Evolutionary conservation across 768 basidiomycete species (phyloP), one percentile per base, ranked within the genome.

Genomic region (Leccinum rimulosum): DNA sequence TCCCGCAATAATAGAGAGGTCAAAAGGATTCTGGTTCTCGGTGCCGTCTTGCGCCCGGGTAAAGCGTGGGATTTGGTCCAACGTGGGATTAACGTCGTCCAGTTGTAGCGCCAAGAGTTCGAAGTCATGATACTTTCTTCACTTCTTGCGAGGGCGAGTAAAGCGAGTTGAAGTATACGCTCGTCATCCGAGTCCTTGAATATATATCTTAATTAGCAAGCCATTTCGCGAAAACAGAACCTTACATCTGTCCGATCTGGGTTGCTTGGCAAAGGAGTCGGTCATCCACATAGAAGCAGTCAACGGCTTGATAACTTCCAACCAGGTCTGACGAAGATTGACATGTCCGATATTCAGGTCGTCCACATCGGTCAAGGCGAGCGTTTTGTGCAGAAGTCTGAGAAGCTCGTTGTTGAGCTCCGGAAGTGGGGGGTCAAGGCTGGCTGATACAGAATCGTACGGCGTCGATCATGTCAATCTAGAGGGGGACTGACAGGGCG

Each of bases 401-500:
- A 22, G 22, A 22, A 22, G 22, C 22, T 22, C 22, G 94, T 98
- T 95, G 63, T 93, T 93, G 43, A 95, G 79, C 64, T 96, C 95
- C 2, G 94, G 87, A 27, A 98, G 81, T 0, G 93, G 91, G 12
- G 96, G 95, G 27, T 91, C 84, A 33, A 98, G 77, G 58, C 85
- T 89, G 61, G 22, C 22, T 22, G 22, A 98, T 85, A 70, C 93
- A 93, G 72, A 95, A 99, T 11, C 95, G 90, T 60, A 98, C 86
- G 17, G 94, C 94, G 67, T 98, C 97, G 59, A 98, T 94, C 83
- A 98, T 95, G 35, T 95, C 97, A 57, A 98, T 97, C 72, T 98
- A 97, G 67, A 93, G 93, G 17, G 89, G 82, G 71, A 98, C 95
- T 1, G 95, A 95, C 25, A 99, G 81, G 0, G 97, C 97, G 54